Conservation (phyloP, 331 rosid species). For the Cydonia oblonga region DNA sequence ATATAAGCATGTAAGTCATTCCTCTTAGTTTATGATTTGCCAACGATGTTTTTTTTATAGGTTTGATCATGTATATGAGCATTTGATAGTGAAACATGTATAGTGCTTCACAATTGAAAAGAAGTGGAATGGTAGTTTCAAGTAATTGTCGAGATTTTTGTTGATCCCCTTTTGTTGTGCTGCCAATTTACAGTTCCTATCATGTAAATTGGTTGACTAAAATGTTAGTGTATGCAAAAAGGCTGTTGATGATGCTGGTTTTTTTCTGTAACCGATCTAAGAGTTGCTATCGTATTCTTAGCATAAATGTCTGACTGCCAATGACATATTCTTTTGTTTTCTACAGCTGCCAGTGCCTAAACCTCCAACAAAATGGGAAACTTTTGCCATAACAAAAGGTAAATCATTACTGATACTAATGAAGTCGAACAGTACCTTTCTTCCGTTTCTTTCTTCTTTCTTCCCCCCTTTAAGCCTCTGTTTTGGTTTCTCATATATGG, state of each 20-base stretch:
- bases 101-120: not conserved
- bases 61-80: not conserved
- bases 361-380: constrained; percentile 22
- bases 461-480: not conserved
- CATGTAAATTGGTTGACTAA: not conserved
- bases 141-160: not conserved
- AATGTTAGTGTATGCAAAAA: not conserved
- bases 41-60: not conserved
- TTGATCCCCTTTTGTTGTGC: not conserved
- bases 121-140: not conserved
- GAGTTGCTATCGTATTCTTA: not conserved
- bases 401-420: constrained; percentile 3
- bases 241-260: not conserved
- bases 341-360: constrained; percentile 61
- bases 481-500: not conserved
- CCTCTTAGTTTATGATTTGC: not conserved
- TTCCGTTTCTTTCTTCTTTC: not conserved
- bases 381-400: constrained; percentile 72
- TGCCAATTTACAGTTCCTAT: not conserved
- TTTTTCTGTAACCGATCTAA: not conserved
- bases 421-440: not conserved
- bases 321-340: constrained; percentile 6
- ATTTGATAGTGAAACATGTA: not conserved
- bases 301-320: not conserved
- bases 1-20: constrained; percentile 55